Conservation (phyloP, 805 yeast species). For the Monosporozyma siamensis region DNA sequence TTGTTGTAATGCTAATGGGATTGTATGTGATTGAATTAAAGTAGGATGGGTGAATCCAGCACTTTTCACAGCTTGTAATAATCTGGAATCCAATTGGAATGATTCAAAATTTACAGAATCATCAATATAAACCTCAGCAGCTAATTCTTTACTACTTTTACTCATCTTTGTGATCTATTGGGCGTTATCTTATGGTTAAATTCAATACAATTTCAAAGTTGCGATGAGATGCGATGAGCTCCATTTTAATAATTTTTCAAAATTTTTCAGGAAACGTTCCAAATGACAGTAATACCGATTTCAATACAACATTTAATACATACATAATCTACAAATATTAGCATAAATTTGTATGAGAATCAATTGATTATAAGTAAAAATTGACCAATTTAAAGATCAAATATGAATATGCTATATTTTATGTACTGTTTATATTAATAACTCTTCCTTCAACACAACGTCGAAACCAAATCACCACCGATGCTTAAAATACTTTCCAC, state of each 20-base stretch:
- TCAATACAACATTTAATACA: too few relatives aligned
- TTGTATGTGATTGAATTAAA: conserved; percentile 81
- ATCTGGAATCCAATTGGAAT: conserved; percentile 71
- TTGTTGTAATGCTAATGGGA: conserved; percentile 83
- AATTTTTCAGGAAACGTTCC: conserved; percentile 3
- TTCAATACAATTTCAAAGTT: too few relatives aligned
- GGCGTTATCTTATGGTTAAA: too few relatives aligned
- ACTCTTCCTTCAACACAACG: conserved; percentile 59
- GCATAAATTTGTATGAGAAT: too few relatives aligned
- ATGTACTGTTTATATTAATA: neutral
- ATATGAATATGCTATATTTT: neutral
- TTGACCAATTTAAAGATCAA: too few relatives aligned
- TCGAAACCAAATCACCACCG: conserved; percentile 76
- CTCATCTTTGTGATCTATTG: too few relatives aligned
- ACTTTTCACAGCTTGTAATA: conserved; percentile 73
- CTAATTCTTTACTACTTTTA: conserved; percentile 21
- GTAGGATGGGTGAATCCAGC: conserved; percentile 83
- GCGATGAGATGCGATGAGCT: conserved; percentile 25
- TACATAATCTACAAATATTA: neutral
- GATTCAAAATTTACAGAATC: conserved; percentile 63
- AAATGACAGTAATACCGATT: conserved; percentile 1
- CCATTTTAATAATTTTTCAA: neutral
- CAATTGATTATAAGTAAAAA: too few relatives aligned
- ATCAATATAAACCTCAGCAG: conserved; percentile 61
- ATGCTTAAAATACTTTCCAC: conserved; percentile 71